phyloP scores from a whole-genome alignment of 75 land plant genomes.

The Picea sitchensis region DNA sequence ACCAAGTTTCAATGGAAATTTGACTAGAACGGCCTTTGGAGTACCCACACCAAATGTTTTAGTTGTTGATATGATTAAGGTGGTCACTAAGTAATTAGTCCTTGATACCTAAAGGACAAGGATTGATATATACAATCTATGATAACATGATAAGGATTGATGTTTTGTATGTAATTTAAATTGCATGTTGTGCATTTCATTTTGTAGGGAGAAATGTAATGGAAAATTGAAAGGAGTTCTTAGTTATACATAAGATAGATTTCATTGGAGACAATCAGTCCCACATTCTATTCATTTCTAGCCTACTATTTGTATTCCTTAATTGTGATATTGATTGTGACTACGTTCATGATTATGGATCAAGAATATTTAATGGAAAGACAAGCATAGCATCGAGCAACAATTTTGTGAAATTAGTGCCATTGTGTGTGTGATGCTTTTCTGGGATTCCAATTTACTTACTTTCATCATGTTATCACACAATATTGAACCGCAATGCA shows the following conservation, averaged over 20 bases:
- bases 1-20: slow-evolving; percentile 77
- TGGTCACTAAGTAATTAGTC: slow-evolving; percentile 52
- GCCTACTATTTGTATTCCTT: no score
- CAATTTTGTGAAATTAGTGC: slow-evolving; percentile 64
- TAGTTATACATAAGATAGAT: slow-evolving; percentile 42
- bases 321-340: background rate
- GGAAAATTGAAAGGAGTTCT: slow-evolving; percentile 43
- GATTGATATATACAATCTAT: background rate
- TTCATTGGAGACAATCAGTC: slow-evolving; percentile 33
- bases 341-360: slow-evolving; percentile 29
- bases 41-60: slow-evolving; percentile 93
- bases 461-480: no score
- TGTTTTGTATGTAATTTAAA: background rate
- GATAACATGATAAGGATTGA: no score
- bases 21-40: slow-evolving; percentile 87
- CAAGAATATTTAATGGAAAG: slow-evolving; percentile 94
- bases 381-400: slow-evolving; percentile 81
- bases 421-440: slow-evolving; percentile 47
- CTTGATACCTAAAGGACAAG: background rate
- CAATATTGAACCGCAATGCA: no score
- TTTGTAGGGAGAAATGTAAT: slow-evolving; percentile 29
- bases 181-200: background rate
- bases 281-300: background rate
- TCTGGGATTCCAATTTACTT: no score
- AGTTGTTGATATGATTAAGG: slow-evolving; percentile 79